Evolutionary conservation across 768 basidiomycete genomes (phyloP), one percentile per base, ranked within the genome.

Genomic region (Mycena kentingensis): DNA sequence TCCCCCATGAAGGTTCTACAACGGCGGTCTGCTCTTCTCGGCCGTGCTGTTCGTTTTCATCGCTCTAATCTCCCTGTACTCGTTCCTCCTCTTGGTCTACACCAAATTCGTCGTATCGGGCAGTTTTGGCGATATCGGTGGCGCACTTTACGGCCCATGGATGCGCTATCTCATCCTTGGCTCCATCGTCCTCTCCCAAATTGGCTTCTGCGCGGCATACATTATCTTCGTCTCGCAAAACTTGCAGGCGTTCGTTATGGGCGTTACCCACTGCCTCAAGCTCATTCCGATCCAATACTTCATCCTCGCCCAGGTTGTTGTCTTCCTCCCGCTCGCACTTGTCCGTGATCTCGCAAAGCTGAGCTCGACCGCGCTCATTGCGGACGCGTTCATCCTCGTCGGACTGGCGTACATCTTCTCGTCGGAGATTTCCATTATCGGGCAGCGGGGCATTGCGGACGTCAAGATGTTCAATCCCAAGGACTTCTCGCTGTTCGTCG

Each of bases 211-310:
- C 38, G 65, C 83, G 28, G 94, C 94, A 12, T 99, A 99, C 69
- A 93, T 87, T 15, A 97, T 98, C 66, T 98, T 98, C 67, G 93
- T 98, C 36, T 88, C 95, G 1, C 83, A 95, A 72, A 97, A 95
- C 66, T 78, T 93, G 13, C 84, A 82, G 68, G 81, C 21, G 25
- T 24, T 42, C 41, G 41, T 42, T 24, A 42, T 42, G 41, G 41
- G 41, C 41, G 26, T 42, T n/a, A 42, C 41, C 2, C 73, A 92
- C 48, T 95, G 93, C 70, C 60, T 77, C 16, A 84, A 77, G 39
- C 67, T 78, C 28, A 74, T 92, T 58, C 78, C 87, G 2, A 83
- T 91, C 26, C 77, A 82, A 56, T 88, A 84, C 66, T 92, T 90
- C 67, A 98, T 99, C 63, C 65, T 90, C 39, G 73, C 87, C 25